Percentiles rank a stretch among this genome's conserved stretches.
Evolutionary conservation across 148 eudicot genomes (phyloP).

Genomic region (Arctostaphylos glauca): DNA sequence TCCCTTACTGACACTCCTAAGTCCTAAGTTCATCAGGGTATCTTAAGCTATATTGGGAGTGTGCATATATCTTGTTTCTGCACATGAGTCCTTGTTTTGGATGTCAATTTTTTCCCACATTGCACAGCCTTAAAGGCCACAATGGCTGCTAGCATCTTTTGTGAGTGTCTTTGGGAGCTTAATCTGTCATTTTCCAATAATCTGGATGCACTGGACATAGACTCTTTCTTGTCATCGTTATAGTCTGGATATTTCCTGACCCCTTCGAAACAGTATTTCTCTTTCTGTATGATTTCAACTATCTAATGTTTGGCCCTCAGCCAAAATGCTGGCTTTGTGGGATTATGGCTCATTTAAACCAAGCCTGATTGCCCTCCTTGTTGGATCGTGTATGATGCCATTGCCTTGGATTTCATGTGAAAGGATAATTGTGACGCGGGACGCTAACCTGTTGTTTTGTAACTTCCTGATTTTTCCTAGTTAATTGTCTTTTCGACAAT

Average conservation of each 20-base stretch:
- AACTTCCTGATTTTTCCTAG: background rate
- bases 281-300: background rate
- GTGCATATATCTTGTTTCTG: background rate
- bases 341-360: conserved; percentile 4
- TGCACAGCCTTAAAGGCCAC: background rate
- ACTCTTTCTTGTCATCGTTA: background rate
- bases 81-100: background rate
- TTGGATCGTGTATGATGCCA: background rate
- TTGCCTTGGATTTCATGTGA: background rate
- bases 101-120: background rate
- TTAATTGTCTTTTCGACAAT: background rate
- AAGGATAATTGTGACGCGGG: background rate
- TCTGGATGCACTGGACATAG: background rate
- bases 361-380: background rate
- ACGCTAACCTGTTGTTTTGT: background rate
- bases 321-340: conserved; percentile 1
- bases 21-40: background rate
- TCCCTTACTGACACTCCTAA: background rate
- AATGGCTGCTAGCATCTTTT: background rate
- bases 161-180: background rate
- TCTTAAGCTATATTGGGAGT: background rate
- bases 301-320: background rate
- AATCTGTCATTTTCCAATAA: background rate
- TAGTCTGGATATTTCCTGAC: background rate
- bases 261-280: background rate